A percentile compares a stretch with the other conserved stretches of the same genome.
These are phyloP conservation scores for Xylaria sp. DNA, from an alignment of 2,329 filamentous ascomycete species.

Conservation along the genomic window DNA sequence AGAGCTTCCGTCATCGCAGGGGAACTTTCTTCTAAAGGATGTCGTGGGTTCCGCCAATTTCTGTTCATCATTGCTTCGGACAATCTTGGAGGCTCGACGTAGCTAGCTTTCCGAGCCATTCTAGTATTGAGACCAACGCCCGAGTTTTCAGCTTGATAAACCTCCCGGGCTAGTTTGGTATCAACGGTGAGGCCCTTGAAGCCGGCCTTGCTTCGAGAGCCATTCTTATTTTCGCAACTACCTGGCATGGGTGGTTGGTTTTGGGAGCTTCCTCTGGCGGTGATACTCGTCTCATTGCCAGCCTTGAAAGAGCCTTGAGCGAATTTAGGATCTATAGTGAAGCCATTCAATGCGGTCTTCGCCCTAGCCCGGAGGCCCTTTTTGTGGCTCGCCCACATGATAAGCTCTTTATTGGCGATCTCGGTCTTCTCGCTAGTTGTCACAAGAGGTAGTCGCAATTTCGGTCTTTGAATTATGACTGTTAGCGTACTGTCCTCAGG, in stretches of 20 bases:
- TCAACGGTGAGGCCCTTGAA: conserved; percentile 14
- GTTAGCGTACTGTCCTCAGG: conserved; percentile 9
- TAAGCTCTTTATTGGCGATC: neutral
- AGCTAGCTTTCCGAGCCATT: conserved; percentile 17
- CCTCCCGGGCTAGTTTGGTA: conserved; percentile 18
- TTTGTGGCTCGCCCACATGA: conserved; percentile 20
- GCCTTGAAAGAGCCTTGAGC: conserved; percentile 3
- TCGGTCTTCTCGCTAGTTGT: neutral
- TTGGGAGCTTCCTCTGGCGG: neutral
- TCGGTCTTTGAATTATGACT: neutral
- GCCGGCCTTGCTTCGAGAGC: conserved; percentile 8
- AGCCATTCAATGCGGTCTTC: conserved; percentile 18
- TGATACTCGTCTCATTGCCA: neutral
- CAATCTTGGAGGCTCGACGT: conserved; percentile 27
- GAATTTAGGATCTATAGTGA: conserved; percentile 30
- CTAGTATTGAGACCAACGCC: neutral
- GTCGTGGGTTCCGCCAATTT: conserved; percentile 44
- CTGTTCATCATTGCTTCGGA: conserved; percentile 38
- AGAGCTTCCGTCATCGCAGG: conserved; percentile 16
- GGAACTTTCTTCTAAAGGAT: conserved; percentile 9
- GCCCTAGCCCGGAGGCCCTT: conserved; percentile 29
- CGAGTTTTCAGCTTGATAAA: conserved; percentile 12
- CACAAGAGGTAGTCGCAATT: neutral
- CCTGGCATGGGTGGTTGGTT: neutral
- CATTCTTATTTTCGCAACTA: conserved; percentile 19